A percentile compares a stretch with the other conserved stretches of the same genome.
Conservation (phyloP, 108 stramenopile genomes). For the Fistulifera pelliculosa region DNA sequence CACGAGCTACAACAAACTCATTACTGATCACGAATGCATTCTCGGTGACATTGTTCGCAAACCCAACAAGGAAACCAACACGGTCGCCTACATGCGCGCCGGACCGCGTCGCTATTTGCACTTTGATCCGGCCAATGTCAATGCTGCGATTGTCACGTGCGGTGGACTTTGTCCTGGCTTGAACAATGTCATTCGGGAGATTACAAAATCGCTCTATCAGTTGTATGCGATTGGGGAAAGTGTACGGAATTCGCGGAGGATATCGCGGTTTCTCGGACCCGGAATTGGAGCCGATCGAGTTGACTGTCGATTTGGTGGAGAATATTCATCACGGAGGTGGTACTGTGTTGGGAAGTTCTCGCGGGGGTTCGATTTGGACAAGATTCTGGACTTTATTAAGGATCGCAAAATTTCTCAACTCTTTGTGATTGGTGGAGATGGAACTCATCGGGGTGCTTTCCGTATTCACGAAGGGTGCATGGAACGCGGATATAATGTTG, state of each 20-base stretch:
- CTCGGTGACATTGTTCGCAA: slow-evolving; percentile 76
- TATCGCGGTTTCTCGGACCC: slow-evolving; percentile 81
- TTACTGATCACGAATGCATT: slow-evolving; percentile 76
- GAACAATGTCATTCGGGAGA: slow-evolving; percentile 94
- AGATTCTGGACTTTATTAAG: slow-evolving; percentile 69
- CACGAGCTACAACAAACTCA: slow-evolving; percentile 72
- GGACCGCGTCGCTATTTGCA: slow-evolving; percentile 79
- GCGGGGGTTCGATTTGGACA: slow-evolving; percentile 95
- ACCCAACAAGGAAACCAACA: slow-evolving; percentile 26
- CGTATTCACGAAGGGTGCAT: slow-evolving; percentile 85
- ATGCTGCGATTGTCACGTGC: slow-evolving; percentile 96
- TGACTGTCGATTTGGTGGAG: slow-evolving; percentile 71
- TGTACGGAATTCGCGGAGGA: slow-evolving; percentile 89
- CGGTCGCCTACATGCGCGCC: slow-evolving; percentile 76
- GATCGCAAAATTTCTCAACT: slow-evolving; percentile 71
- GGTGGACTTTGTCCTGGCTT: slow-evolving; percentile 92
- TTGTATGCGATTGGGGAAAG: slow-evolving; percentile 81
- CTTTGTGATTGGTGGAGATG: slow-evolving; percentile 97
- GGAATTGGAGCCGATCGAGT: slow-evolving; percentile 49
- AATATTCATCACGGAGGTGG: slow-evolving; percentile 94
- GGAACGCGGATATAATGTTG: slow-evolving; percentile 80
- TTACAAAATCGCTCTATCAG: slow-evolving; percentile 66
- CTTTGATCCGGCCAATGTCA: slow-evolving; percentile 83
- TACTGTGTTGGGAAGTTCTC: slow-evolving; percentile 81
- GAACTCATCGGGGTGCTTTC: slow-evolving; percentile 94